These are phyloP conservation scores for Cupressus sempervirens DNA, from an alignment of 75 land plant genomes.

Conservation along the genomic window DNA sequence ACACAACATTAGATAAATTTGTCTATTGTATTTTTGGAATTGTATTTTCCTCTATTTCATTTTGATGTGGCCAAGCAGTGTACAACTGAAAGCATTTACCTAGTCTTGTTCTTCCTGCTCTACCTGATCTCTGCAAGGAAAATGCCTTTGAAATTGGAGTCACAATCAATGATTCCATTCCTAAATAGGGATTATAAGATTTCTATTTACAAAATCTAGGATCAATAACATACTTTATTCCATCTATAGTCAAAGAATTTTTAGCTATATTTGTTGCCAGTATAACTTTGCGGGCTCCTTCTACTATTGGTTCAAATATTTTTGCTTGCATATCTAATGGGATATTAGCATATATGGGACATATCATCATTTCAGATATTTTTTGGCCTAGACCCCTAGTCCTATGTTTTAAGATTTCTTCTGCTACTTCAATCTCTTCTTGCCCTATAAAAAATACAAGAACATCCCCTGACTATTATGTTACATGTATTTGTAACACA, in stretches of 20 bases:
- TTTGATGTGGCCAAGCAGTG: slow-evolving; percentile 70
- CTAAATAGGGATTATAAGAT: slow-evolving; percentile 90
- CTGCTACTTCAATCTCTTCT: slow-evolving; percentile 95
- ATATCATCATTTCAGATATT: slow-evolving; percentile 88
- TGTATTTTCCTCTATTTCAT: slow-evolving; percentile 88
- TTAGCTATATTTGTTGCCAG: slow-evolving; percentile 97
- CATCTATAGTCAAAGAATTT: slow-evolving; percentile 95
- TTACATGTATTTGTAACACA: slow-evolving; percentile 95
- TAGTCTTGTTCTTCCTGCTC: slow-evolving; percentile 95
- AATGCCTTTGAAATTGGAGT: slow-evolving; percentile 93
- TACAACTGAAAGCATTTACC: slow-evolving; percentile 90
- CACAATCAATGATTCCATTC: slow-evolving; percentile 88
- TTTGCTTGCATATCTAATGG: slow-evolving; percentile 93
- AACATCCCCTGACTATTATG: slow-evolving; percentile 81
- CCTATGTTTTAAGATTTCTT: slow-evolving; percentile 80
- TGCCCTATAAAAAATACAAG: slow-evolving; percentile 96
- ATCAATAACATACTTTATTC: slow-evolving; percentile 95
- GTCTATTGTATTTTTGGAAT: slow-evolving; percentile 95
- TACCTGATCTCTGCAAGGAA: slow-evolving; percentile 87
- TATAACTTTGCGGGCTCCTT: slow-evolving; percentile 94
- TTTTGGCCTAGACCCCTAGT: slow-evolving; percentile 79
- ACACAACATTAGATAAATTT: slow-evolving; percentile 90
- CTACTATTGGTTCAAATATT: slow-evolving; percentile 96
- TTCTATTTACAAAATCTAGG: slow-evolving; percentile 95
- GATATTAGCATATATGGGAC: slow-evolving; percentile 96